Percentiles rank a stretch among this genome's conserved stretches.
phyloP scores from a whole-genome alignment of 352 stramenopile genomes.

The Phytophthora foliorum region DNA sequence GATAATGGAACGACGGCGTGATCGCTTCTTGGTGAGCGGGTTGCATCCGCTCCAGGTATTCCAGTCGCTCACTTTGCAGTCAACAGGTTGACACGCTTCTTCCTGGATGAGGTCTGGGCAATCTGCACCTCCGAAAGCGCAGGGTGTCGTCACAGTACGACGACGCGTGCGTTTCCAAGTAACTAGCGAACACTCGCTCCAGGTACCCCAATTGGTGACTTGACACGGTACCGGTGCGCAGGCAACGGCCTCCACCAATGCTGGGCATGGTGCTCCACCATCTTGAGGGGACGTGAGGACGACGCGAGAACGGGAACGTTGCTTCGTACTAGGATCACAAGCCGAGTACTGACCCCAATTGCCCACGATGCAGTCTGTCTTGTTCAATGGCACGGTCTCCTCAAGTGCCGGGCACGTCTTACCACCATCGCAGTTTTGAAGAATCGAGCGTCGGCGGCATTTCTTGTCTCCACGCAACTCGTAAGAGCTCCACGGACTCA shows the following conservation, averaged over 20 bases:
- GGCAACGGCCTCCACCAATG: conserved; percentile 38
- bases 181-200: conserved; percentile 45
- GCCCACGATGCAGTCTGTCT: conserved; percentile 56
- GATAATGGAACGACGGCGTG: conserved; percentile 47
- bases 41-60: conserved; percentile 51
- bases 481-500: conserved; percentile 60
- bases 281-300: conserved; percentile 56
- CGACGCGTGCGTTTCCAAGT: conserved; percentile 52
- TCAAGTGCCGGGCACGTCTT: conserved; percentile 48
- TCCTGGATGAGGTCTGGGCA: conserved; percentile 52
- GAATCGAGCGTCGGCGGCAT: conserved; percentile 46
- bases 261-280: conserved; percentile 53
- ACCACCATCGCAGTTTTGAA: conserved; percentile 55
- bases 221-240: conserved; percentile 60
- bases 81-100: conserved; percentile 48
- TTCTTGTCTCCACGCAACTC: conserved; percentile 54
- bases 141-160: conserved; percentile 37
- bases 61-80: conserved; percentile 61
- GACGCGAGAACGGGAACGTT: conserved; percentile 54
- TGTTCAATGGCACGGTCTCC: conserved; percentile 48
- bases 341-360: conserved; percentile 54
- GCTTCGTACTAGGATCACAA: conserved; percentile 49
- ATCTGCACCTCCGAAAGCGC: conserved; percentile 45
- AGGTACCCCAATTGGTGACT: conserved; percentile 63
- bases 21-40: conserved; percentile 45